Evolutionary conservation across 805 yeast genomes (phyloP).

Genomic region (Naumovozyma baii): DNA sequence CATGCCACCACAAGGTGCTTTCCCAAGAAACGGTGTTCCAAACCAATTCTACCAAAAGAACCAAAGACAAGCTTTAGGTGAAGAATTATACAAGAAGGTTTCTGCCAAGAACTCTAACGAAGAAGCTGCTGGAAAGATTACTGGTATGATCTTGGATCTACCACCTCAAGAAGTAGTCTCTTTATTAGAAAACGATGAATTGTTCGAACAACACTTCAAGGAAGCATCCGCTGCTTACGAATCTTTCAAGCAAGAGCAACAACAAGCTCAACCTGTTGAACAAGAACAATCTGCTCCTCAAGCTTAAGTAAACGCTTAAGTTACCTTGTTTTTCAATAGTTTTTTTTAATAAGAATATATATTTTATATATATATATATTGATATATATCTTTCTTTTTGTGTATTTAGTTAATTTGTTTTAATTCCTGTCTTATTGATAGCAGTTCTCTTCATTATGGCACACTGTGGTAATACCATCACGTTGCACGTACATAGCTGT

Average conservation of each 20-base stretch:
- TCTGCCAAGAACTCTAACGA: conserved; percentile 79
- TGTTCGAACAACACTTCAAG: conserved; percentile 81
- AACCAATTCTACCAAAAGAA: conserved; percentile 63
- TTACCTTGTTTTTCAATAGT: background rate
- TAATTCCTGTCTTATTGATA: background rate
- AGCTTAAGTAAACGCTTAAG: background rate
- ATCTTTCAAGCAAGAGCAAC: conserved; percentile 59
- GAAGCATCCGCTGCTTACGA: conserved; percentile 94
- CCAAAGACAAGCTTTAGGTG: conserved; percentile 97
- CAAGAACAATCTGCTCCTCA: conserved; percentile 1
- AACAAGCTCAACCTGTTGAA: conserved; percentile 6
- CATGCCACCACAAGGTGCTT: conserved; percentile 64
- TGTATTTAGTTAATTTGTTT: background rate
- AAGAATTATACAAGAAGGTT: conserved; percentile 90
- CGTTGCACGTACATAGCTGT: background rate
- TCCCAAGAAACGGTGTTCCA: conserved; percentile 31
- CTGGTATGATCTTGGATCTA: conserved; percentile 97
- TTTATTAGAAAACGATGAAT: conserved; percentile 80
- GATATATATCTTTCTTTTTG: background rate
- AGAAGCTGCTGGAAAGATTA: conserved; percentile 95
- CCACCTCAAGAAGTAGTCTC: conserved; percentile 84
- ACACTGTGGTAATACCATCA: background rate
- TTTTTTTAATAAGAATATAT: background rate
- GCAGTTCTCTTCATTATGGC: no score
- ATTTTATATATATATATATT: background rate